Conservation (phyloP, 169 alveolate species). For the Plasmodium adleri region DNA sequence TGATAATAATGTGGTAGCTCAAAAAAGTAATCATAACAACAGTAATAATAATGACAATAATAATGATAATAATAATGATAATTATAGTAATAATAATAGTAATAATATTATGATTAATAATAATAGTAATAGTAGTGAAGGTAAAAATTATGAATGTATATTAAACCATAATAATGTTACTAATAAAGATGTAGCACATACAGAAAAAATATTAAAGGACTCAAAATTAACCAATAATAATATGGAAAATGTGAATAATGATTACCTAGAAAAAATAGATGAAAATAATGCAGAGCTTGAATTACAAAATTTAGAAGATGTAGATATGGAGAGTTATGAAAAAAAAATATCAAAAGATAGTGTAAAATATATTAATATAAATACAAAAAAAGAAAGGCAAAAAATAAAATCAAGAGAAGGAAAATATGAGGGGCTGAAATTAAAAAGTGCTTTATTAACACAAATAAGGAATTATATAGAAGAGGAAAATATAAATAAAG, state of each 20-base stretch:
- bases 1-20: neutral
- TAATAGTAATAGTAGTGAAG: neutral
- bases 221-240: neutral
- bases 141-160: neutral
- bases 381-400: conserved; percentile 49
- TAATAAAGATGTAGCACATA: too few species aligned
- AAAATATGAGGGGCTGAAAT: conserved; percentile 43
- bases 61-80: neutral
- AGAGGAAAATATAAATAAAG: neutral
- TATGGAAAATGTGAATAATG: neutral
- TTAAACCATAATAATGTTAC: neutral
- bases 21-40: neutral
- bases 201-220: neutral
- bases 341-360: conserved; percentile 45
- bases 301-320: conserved; percentile 46
- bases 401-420: conserved; percentile 32
- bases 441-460: conserved; percentile 18
- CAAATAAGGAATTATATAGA: conserved; percentile 47
- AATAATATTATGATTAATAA: neutral
- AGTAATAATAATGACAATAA: neutral
- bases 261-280: conserved; percentile 5
- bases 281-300: conserved; percentile 20
- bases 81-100: neutral
- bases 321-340: conserved; percentile 68
- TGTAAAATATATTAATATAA: conserved; percentile 46